Base-by-base conservation (phyloP, 345 rosid species). In the Gossypium sturtianum region DNA sequence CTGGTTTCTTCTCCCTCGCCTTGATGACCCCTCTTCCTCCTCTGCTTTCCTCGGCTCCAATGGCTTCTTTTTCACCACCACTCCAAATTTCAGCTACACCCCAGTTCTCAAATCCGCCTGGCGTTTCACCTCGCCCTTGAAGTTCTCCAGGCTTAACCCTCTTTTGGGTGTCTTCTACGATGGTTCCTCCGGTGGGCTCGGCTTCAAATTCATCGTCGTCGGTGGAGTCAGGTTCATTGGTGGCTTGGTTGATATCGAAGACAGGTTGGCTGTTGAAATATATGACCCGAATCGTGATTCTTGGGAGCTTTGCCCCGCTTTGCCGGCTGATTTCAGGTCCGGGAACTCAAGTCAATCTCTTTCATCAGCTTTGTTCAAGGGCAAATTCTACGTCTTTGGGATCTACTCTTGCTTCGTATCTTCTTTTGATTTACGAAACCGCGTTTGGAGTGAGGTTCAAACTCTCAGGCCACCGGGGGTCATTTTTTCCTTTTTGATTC, bases 381-480 rank as follows among this genome's bases (percentile, higher is more conserved):
- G 74, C 16, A 84, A 75, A 54, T 87, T 93, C 76, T 89, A 82
- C n/a, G 91, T 93, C 1, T 90, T 89, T 69, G 97, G 91, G 43
- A 84, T 85, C 78, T 84, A 80, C 59, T 78, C 89, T 0, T 85
- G 76, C 74, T 88, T 87, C 38, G 49, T 91, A 59, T 89, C 98
- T 0, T 86, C 81, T 49, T 91, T 93, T 43, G 88, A 86, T 79
- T 78, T 93, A 85, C 75, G 70, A 44, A 70, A 79, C 7, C 88
- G 71, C 29, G 81, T 84, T 2, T 93, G 97, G 97, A 83, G 89
- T 80, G 79, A 80, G 38, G 97, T 90, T 9, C 89, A 83, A 69
- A 90, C 92, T 2, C 84, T 93, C 22, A 82, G 95, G 80, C 98
- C 93, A 12, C 93, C 93, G 2, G 98, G 92, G 19, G 84, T 88